phyloP scores from a whole-genome alignment of 768 basidiomycete genomes.

The Psilocybe tampanensis region DNA sequence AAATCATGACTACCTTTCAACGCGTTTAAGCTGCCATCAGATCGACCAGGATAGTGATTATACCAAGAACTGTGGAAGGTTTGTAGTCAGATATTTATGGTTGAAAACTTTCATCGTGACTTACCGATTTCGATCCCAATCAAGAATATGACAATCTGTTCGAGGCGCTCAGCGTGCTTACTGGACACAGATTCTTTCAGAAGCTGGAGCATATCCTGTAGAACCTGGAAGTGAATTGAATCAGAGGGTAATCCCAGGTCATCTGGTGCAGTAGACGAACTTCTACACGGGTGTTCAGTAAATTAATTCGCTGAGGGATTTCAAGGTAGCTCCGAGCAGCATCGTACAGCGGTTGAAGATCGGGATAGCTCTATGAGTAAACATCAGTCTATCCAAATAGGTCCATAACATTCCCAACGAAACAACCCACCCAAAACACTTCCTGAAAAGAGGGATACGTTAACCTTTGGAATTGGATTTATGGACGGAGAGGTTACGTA shows the following conservation, averaged over 20 bases:
- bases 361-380: constrained; percentile 77
- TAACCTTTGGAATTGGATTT: constrained; percentile 1
- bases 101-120: constrained; percentile 17
- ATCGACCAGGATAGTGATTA: constrained; percentile 90
- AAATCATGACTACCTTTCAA: background rate
- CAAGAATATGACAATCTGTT: constrained; percentile 90
- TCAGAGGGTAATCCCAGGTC: background rate
- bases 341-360: constrained; percentile 93
- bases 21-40: constrained; percentile 44
- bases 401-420: background rate
- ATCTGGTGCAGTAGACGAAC: constrained; percentile 39
- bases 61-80: constrained; percentile 68
- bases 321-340: constrained; percentile 94
- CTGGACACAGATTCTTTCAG: constrained; percentile 94
- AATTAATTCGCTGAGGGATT: constrained; percentile 90
- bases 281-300: constrained; percentile 93
- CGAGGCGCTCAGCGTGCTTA: constrained; percentile 86
- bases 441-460: constrained; percentile 51
- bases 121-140: constrained; percentile 87
- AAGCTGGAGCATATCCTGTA: constrained; percentile 96
- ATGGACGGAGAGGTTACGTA: constrained; percentile 39
- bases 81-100: background rate
- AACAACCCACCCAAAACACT: constrained; percentile 82
- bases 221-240: constrained; percentile 52
- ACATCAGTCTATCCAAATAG: background rate